A percentile compares a stretch with the other conserved stretches of the same genome.
phyloP scores from a whole-genome alignment of 2,329 filamentous ascomycete species.

The Monilinia vaccinii-corymbosi region DNA sequence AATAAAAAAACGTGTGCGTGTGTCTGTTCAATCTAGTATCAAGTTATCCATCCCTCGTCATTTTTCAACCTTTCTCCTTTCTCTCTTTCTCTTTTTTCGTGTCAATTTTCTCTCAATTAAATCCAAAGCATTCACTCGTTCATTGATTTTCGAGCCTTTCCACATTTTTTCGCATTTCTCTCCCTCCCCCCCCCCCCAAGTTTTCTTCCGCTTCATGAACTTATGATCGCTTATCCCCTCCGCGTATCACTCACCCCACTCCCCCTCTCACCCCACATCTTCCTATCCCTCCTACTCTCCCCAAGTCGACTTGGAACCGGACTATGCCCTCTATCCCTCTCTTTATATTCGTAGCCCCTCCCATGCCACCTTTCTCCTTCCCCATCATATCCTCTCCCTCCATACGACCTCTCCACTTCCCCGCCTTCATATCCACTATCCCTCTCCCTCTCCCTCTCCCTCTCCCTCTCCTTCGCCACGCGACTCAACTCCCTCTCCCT shows the following conservation, averaged over 20 bases:
- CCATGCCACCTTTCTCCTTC: neutral
- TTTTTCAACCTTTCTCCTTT: too few species aligned
- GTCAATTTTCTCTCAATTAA: neutral
- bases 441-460: neutral
- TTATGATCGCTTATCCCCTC: too few species aligned
- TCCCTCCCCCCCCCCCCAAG: neutral
- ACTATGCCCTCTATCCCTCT: neutral
- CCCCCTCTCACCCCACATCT: slow-evolving; percentile 3
- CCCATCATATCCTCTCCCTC: neutral
- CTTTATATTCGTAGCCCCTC: slow-evolving; percentile 7
- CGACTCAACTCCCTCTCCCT: neutral
- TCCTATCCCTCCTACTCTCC: slow-evolving; percentile 6
- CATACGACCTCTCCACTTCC: neutral
- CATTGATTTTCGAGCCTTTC: too few species aligned
- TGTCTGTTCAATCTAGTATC: too few species aligned
- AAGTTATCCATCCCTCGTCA: too few species aligned
- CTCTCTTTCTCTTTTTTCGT: too few species aligned
- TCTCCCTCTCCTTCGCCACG: neutral
- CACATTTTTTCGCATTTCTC: neutral
- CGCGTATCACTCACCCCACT: neutral
- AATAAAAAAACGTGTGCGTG: too few species aligned
- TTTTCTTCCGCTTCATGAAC: too few species aligned
- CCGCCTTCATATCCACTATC: slow-evolving; percentile 1
- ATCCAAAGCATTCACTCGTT: neutral
- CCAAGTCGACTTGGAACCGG: slow-evolving; percentile 2